Evolutionary conservation across 164 flowering plant genomes (phyloP), one percentile per base, ranked within the genome.

Genomic region (Berberis vulgaris): DNA sequence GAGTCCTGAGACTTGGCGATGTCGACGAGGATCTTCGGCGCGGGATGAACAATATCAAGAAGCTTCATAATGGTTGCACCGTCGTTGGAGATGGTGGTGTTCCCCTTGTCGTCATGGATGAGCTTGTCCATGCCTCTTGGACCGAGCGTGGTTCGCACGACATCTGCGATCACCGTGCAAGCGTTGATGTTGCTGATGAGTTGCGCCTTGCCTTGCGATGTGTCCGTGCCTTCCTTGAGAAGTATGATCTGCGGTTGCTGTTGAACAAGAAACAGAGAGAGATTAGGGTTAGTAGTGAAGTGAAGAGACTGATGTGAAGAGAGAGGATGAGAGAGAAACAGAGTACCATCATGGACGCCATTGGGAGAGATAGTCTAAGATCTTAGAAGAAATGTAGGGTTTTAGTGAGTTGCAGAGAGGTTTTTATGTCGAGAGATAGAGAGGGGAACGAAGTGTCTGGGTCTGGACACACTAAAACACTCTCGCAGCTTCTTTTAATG

Each of bases 1-100:
- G 99, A 91, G 73, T 95, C 99, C 70, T 95, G 99, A 1, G 99
- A 95, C 72, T 87, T 87, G 65, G 99, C 99, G 63, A 95, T 91
- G 63, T 91, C 99, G 55, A 91, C 97, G 49, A 95, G 92, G 77
- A 91, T 88, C 83, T 89, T 95, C 38, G 99, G 92, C 10, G 97
- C 99, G 1, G 99, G 99, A 45, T 95, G 98, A 11, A 95, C 80
- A 49, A 95, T 86, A 61, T 95, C 97, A 11, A 95, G 97, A n/a
- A 95, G 87, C 81, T 95, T 95, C 99, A 95, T 95, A 69, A 95
- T 95, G 44, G 99, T 95, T 41, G 99, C 99, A 13, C 99, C 98
- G 59, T 95, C 99, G 62, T 91, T 95, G 52, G 98, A 91, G 60
- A 95, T 95, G 73, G 99, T 95, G 64, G 96, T 90, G 49, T 67